A percentile compares a stretch with the other conserved stretches of the same genome.
These are phyloP conservation scores for Ambrosiella xylebori DNA, from an alignment of 2,329 filamentous ascomycete species.

Conservation along the genomic window DNA sequence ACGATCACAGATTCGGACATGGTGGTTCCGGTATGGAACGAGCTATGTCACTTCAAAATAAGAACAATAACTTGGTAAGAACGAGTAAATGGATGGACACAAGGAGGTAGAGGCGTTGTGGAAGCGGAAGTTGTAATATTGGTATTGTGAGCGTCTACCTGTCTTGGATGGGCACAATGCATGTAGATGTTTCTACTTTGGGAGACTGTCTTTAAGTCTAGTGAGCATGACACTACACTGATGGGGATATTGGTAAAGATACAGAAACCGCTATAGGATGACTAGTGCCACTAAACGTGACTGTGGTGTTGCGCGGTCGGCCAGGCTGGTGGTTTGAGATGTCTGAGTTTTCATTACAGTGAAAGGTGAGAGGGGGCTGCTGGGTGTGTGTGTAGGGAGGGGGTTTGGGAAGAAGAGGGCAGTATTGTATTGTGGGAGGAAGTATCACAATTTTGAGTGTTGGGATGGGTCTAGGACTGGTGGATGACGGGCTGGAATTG, in stretches of 20 bases:
- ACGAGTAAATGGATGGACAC: background rate
- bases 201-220: too few species aligned
- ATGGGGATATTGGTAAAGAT: background rate
- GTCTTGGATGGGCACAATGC: too few species aligned
- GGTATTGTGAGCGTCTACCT: too few species aligned
- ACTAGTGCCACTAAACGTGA: background rate
- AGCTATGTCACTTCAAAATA: conserved; percentile 5
- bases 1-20: background rate
- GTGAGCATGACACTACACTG: background rate
- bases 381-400: background rate
- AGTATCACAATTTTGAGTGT: too few species aligned
- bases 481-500: too few species aligned
- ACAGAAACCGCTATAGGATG: background rate
- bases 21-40: background rate
- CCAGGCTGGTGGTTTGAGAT: background rate
- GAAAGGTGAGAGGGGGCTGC: background rate
- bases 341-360: background rate
- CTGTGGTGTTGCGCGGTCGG: background rate
- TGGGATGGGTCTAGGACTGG: too few species aligned
- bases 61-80: background rate
- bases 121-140: background rate
- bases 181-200: too few species aligned
- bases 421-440: too few species aligned
- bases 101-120: background rate
- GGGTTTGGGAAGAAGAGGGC: background rate